Evolutionary conservation across 495 filamentous ascomycete genomes (phyloP).

Genomic region (Choiromyces venosus): DNA sequence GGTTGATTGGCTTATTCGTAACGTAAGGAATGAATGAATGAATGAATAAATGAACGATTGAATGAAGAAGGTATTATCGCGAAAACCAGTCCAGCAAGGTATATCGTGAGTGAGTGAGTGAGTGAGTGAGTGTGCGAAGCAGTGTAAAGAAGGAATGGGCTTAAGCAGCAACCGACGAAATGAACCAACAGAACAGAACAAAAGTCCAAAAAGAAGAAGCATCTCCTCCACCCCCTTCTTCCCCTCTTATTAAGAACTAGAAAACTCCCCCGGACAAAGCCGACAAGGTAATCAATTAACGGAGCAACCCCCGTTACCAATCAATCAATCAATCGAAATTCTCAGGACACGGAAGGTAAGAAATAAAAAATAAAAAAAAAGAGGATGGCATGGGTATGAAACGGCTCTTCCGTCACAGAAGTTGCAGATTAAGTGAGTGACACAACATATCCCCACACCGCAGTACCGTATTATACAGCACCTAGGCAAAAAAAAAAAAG

Average conservation of each 20-base stretch:
- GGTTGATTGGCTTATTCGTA: neutral
- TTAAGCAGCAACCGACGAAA: neutral
- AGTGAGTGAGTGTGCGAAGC: too few relatives aligned
- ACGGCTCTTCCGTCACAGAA: neutral
- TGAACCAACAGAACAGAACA: neutral
- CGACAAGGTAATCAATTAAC: too few relatives aligned
- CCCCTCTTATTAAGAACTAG: too few relatives aligned
- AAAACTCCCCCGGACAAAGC: too few relatives aligned
- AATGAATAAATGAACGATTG: neutral
- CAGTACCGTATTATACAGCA: too few relatives aligned
- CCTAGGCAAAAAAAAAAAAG: too few relatives aligned
- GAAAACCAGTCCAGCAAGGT: neutral
- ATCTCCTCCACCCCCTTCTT: too few relatives aligned
- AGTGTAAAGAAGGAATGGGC: too few relatives aligned
- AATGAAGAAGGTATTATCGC: neutral
- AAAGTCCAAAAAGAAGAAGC: too few relatives aligned
- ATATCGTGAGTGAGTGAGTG: neutral
- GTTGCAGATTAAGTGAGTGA: neutral
- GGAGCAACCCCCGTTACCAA: neutral
- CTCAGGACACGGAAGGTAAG: too few relatives aligned
- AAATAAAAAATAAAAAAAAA: too few relatives aligned
- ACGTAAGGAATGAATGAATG: neutral
- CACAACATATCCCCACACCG: neutral
- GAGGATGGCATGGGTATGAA: constrained; percentile 1
- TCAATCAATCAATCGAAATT: too few relatives aligned